Conservation (phyloP, 1,284 basidiomycete species). For the Tremellales sp. region DNA sequence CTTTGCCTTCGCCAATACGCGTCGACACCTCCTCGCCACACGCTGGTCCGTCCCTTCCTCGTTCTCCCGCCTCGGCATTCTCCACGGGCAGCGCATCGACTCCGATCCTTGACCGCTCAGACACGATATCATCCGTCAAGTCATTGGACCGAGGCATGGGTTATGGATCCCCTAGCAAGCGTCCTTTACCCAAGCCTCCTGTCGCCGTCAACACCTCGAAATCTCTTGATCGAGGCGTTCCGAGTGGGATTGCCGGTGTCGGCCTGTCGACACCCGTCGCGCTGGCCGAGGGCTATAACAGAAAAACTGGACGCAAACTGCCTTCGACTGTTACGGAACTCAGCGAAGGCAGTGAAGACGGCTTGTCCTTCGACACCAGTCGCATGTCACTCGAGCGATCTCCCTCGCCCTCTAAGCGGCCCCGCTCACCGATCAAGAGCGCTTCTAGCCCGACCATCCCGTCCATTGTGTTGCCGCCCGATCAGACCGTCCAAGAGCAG, state of each 20-base stretch:
- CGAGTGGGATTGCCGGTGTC: neutral
- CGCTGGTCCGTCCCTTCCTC: slow-evolving; percentile 4
- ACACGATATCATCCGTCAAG: slow-evolving; percentile 43
- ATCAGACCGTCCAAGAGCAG: neutral
- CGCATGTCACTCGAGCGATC: slow-evolving; percentile 1
- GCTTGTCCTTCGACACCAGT: slow-evolving; percentile 4
- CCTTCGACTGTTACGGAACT: slow-evolving; percentile 18
- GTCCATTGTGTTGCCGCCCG: neutral
- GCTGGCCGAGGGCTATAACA: slow-evolving; percentile 5
- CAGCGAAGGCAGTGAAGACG: slow-evolving; percentile 14
- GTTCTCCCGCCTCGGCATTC: slow-evolving; percentile 13
- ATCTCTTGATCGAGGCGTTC: slow-evolving; percentile 39
- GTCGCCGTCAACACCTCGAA: slow-evolving; percentile 32
- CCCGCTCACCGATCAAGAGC: neutral
- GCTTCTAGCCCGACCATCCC: neutral
- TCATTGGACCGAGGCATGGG: slow-evolving; percentile 36
- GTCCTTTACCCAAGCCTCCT: slow-evolving; percentile 41
- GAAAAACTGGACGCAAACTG: slow-evolving; percentile 13
- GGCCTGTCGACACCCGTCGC: slow-evolving; percentile 5
- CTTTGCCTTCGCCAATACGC: slow-evolving; percentile 3
- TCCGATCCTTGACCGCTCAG: slow-evolving; percentile 38
- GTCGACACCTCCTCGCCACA: neutral
- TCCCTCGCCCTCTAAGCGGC: neutral
- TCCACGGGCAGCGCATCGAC: too few relatives aligned
- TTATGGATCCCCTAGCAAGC: slow-evolving; percentile 18